Evolutionary conservation across 768 basidiomycete genomes (phyloP).

Genomic region (Rhizopogon sp.): DNA sequence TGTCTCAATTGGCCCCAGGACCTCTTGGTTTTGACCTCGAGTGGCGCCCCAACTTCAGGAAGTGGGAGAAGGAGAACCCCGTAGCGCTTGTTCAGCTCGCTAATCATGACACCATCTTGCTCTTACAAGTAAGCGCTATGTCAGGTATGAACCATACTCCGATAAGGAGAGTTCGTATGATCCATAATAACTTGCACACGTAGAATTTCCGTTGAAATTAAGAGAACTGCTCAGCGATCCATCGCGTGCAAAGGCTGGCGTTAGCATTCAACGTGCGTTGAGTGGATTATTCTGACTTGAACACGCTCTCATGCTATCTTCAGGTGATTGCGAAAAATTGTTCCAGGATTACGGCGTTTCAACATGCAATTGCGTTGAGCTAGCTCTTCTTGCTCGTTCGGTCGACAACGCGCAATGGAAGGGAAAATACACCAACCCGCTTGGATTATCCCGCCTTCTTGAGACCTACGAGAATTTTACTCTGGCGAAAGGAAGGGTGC

Average conservation of each 20-base stretch:
- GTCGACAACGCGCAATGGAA: slow-evolving; percentile 72
- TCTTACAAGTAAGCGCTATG: slow-evolving; percentile 68
- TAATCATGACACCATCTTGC: slow-evolving; percentile 45
- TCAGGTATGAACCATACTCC: slow-evolving; percentile 21
- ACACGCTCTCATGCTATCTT: slow-evolving; percentile 1
- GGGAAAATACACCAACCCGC: slow-evolving; percentile 53
- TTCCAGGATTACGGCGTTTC: slow-evolving; percentile 39
- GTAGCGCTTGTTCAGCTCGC: slow-evolving; percentile 76
- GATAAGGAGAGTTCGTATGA: background rate
- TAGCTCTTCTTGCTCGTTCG: slow-evolving; percentile 62
- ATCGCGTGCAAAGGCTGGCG: slow-evolving; percentile 61
- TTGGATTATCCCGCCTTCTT: slow-evolving; percentile 65
- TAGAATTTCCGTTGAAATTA: slow-evolving; percentile 53
- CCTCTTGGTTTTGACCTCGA: slow-evolving; percentile 71
- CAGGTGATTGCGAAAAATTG: slow-evolving; percentile 69
- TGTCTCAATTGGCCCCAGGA: slow-evolving; percentile 18
- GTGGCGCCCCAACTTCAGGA: slow-evolving; percentile 62
- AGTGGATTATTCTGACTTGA: background rate
- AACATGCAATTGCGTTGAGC: slow-evolving; percentile 56
- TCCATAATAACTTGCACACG: slow-evolving; percentile 8
- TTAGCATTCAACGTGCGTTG: slow-evolving; percentile 61
- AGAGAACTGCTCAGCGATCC: slow-evolving; percentile 47
- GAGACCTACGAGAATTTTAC: slow-evolving; percentile 50
- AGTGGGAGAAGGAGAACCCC: slow-evolving; percentile 54
- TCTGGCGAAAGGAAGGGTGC: slow-evolving; percentile 55